phyloP scores from a whole-genome alignment of 106 monocot species.

The Iris macrosiphon region DNA sequence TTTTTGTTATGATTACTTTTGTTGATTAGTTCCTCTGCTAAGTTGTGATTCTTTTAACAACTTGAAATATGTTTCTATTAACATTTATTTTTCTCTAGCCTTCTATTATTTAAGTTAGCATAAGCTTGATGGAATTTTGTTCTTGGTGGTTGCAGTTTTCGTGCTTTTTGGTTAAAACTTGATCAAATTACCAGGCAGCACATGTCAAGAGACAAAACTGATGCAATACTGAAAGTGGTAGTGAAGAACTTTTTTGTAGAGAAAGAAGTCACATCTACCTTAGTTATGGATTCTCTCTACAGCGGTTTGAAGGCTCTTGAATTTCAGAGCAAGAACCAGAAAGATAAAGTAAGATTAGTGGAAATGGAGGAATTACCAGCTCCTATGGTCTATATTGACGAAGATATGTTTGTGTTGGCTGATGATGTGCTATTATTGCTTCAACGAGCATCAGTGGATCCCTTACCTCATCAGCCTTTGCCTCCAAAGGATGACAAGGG shows the following conservation, averaged over 20 bases:
- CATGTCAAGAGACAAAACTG: slow-evolving; percentile 76
- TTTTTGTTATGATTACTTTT: not conserved
- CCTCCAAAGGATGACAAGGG: slow-evolving; percentile 82
- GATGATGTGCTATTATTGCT: slow-evolving; percentile 77
- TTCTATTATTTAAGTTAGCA: slow-evolving; percentile 1
- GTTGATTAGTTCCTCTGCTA: not conserved
- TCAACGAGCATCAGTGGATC: slow-evolving; percentile 59
- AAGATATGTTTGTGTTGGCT: slow-evolving; percentile 72
- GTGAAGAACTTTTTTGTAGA: slow-evolving; percentile 92
- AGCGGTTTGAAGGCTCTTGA: slow-evolving; percentile 87
- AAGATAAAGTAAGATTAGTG: slow-evolving; percentile 22
- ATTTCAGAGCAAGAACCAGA: slow-evolving; percentile 58
- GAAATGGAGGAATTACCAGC: slow-evolving; percentile 47
- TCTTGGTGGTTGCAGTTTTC: slow-evolving; percentile 53
- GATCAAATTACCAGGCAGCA: slow-evolving; percentile 38
- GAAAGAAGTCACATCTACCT: slow-evolving; percentile 96
- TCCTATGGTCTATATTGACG: slow-evolving; percentile 64
- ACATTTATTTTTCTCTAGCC: slow-evolving; percentile 1
- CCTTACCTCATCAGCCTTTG: slow-evolving; percentile 49
- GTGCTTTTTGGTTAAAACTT: slow-evolving; percentile 68
- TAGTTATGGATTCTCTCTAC: slow-evolving; percentile 96
- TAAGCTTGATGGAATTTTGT: slow-evolving; percentile 3
- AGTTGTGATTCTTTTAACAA: not conserved
- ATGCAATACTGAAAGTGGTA: slow-evolving; percentile 64
- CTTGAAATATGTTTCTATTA: not conserved